These are phyloP conservation scores for Coprinellus aureogranulatus DNA, from an alignment of 768 basidiomycete species.

Conservation along the genomic window DNA sequence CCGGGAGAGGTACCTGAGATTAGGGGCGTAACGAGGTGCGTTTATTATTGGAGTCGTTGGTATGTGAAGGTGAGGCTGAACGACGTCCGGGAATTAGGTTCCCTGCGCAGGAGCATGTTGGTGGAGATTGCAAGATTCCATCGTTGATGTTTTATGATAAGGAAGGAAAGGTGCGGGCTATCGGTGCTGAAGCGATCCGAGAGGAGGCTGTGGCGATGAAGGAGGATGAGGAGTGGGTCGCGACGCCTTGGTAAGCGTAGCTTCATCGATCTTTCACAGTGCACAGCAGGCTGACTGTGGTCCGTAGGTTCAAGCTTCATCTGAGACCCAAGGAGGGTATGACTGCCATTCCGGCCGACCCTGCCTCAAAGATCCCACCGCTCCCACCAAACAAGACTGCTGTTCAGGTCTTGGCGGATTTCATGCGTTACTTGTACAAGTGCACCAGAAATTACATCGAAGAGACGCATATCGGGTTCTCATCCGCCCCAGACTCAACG, in stretches of 20 bases:
- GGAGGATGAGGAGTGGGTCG: conserved; percentile 12
- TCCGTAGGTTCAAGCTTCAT: conserved; percentile 33
- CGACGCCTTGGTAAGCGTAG: conserved; percentile 9
- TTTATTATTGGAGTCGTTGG: background rate
- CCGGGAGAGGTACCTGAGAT: conserved; percentile 25
- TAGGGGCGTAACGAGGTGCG: conserved; percentile 23
- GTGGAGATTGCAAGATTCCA: conserved; percentile 15
- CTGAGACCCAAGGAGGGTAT: conserved; percentile 19
- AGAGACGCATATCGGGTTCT: conserved; percentile 31
- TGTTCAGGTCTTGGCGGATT: conserved; percentile 46
- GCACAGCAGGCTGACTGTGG: too few species aligned
- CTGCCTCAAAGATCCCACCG: conserved; percentile 21
- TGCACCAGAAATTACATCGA: conserved; percentile 45
- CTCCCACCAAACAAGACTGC: conserved; percentile 42
- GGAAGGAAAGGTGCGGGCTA: conserved; percentile 7
- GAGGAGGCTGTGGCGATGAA: conserved; percentile 11
- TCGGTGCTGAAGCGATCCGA: conserved; percentile 13
- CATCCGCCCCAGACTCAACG: too few species aligned
- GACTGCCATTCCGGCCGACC: background rate
- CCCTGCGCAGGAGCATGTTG: conserved; percentile 13
- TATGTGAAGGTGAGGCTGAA: background rate
- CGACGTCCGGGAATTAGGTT: conserved; percentile 10
- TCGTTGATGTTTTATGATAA: conserved; percentile 12
- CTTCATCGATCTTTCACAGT: too few species aligned
- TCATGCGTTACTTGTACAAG: conserved; percentile 42